phyloP scores from a whole-genome alignment of 2,329 filamentous ascomycete genomes.

The Cephalotrichum gorgonifer region DNA sequence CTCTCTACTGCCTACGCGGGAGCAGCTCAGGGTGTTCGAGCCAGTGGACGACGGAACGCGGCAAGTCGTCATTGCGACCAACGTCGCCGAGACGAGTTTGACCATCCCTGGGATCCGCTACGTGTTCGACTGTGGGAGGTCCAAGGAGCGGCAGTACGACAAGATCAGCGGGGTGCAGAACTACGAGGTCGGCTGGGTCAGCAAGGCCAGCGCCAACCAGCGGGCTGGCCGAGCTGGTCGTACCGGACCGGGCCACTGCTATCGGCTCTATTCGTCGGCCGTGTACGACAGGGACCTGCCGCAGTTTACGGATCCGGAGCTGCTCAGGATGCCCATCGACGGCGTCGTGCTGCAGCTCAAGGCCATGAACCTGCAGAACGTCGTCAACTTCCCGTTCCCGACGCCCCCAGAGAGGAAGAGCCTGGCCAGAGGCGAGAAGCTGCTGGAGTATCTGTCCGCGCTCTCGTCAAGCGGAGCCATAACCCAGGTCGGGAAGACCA shows the following conservation, averaged over 20 bases:
- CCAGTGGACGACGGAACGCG: conserved; percentile 71
- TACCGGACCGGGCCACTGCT: conserved; percentile 93
- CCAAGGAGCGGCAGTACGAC: conserved; percentile 88
- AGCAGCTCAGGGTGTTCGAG: conserved; percentile 87
- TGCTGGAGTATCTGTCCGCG: conserved; percentile 78
- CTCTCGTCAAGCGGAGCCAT: conserved; percentile 58
- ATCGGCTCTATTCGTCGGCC: conserved; percentile 86
- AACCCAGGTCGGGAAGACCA: conserved; percentile 67
- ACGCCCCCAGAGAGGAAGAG: conserved; percentile 72
- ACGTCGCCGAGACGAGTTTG: conserved; percentile 93
- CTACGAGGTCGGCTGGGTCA: conserved; percentile 93
- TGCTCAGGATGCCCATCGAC: conserved; percentile 85
- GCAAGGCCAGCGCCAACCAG: conserved; percentile 90
- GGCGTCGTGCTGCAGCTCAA: conserved; percentile 89
- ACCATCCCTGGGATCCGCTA: conserved; percentile 94
- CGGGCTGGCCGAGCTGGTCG: conserved; percentile 87
- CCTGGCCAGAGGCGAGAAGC: conserved; percentile 72
- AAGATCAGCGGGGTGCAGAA: conserved; percentile 84
- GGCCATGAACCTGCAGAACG: conserved; percentile 81
- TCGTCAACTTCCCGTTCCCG: conserved; percentile 92
- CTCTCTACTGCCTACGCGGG: conserved; percentile 79
- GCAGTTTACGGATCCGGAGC: conserved; percentile 78
- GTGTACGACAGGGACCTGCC: conserved; percentile 85
- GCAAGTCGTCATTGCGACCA: conserved; percentile 84
- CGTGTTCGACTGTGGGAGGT: conserved; percentile 87